Evolutionary conservation across 176 grass and related monocot species (phyloP).

Genomic region (Chloris gayana): DNA sequence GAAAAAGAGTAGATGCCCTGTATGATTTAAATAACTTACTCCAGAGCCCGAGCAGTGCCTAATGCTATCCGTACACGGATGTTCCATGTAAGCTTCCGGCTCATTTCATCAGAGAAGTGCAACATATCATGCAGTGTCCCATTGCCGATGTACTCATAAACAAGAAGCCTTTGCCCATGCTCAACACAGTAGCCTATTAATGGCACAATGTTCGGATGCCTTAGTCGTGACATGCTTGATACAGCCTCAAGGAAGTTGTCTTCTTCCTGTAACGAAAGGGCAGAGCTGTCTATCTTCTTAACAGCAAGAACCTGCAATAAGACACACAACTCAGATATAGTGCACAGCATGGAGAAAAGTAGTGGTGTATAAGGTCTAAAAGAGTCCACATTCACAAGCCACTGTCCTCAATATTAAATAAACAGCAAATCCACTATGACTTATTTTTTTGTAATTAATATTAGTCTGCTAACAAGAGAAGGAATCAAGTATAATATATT

Average conservation of each 20-base stretch:
- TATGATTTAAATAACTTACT: conserved; percentile 62
- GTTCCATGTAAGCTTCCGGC: conserved; percentile 90
- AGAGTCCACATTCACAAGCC: neutral
- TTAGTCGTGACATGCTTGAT: conserved; percentile 89
- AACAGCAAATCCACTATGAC: neutral
- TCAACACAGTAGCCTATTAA: conserved; percentile 90
- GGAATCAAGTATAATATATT: conserved; percentile 17
- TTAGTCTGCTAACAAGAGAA: neutral
- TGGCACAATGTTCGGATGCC: conserved; percentile 88
- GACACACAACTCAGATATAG: conserved; percentile 34
- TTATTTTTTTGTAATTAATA: neutral
- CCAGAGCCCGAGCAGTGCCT: conserved; percentile 85
- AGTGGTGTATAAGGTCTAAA: neutral
- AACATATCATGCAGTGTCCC: conserved; percentile 85
- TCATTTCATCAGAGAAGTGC: conserved; percentile 80
- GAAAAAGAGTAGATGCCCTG: conserved; percentile 4
- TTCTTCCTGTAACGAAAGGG: conserved; percentile 89
- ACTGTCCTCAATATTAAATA: conserved; percentile 13
- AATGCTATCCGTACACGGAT: conserved; percentile 77
- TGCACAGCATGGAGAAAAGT: conserved; percentile 2
- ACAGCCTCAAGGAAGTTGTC: conserved; percentile 93
- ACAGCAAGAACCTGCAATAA: conserved; percentile 84
- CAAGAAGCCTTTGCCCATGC: conserved; percentile 88
- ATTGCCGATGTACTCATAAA: conserved; percentile 83
- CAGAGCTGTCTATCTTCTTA: conserved; percentile 90